Conservation (phyloP, 2,329 filamentous ascomycete species). For the Didymella segeticola region DNA sequence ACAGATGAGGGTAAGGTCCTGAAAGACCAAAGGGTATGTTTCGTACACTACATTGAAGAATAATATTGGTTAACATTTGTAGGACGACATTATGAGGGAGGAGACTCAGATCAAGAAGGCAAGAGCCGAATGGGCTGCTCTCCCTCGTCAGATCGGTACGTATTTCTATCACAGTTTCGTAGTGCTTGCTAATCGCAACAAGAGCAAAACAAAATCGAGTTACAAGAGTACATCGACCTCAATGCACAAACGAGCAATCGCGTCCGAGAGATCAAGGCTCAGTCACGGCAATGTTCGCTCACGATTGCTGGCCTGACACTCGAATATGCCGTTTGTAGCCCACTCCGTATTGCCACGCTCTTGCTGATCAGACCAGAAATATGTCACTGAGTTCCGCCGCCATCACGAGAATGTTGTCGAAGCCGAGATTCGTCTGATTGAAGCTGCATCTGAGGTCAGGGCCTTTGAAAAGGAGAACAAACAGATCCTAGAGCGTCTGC, state of each 20-base stretch:
- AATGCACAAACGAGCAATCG: slow-evolving; percentile 54
- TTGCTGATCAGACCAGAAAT: slow-evolving; percentile 53
- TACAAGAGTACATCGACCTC: slow-evolving; percentile 33
- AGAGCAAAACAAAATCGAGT: slow-evolving; percentile 55
- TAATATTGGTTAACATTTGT: slow-evolving; percentile 4
- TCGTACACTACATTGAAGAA: background rate
- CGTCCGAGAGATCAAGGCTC: slow-evolving; percentile 58
- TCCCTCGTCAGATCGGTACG: slow-evolving; percentile 76
- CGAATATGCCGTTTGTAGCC: slow-evolving; percentile 60
- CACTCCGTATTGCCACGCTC: background rate
- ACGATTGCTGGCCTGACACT: slow-evolving; percentile 52
- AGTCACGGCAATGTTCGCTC: slow-evolving; percentile 49
- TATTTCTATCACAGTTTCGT: background rate
- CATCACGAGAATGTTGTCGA: slow-evolving; percentile 71
- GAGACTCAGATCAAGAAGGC: slow-evolving; percentile 74
- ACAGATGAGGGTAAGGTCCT: background rate
- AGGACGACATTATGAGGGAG: slow-evolving; percentile 59
- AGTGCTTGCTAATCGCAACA: slow-evolving; percentile 30
- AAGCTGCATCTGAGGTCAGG: slow-evolving; percentile 81
- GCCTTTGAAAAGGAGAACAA: slow-evolving; percentile 70
- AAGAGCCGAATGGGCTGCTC: slow-evolving; percentile 66
- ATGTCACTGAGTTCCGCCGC: slow-evolving; percentile 67
- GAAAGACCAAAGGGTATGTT: slow-evolving; percentile 17
- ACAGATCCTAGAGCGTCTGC: slow-evolving; percentile 44
- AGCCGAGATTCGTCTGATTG: slow-evolving; percentile 73